These are phyloP conservation scores for Russula abietina DNA, from an alignment of 768 basidiomycete genomes.

Conservation along the genomic window DNA sequence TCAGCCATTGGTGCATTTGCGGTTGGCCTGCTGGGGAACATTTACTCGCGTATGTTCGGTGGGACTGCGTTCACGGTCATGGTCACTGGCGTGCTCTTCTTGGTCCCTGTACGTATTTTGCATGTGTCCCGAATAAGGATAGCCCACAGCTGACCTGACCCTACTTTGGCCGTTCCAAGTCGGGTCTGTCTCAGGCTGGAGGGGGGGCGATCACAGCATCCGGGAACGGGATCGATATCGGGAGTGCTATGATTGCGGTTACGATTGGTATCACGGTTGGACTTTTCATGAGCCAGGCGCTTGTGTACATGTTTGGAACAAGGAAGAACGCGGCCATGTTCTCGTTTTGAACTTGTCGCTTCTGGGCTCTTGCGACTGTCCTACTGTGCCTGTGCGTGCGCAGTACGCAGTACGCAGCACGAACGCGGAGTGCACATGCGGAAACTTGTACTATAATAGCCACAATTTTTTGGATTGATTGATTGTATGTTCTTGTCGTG, in stretches of 20 bases:
- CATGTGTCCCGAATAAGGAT: neutral
- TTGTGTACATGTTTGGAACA: constrained; percentile 81
- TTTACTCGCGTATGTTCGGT: constrained; percentile 75
- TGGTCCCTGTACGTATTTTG: constrained; percentile 62
- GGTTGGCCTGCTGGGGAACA: constrained; percentile 69
- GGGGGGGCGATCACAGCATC: constrained; percentile 72
- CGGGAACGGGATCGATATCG: constrained; percentile 77
- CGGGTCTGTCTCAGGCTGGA: constrained; percentile 71
- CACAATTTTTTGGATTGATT: neutral
- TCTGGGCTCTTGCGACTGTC: neutral
- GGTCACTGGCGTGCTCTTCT: constrained; percentile 83
- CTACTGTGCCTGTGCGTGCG: neutral
- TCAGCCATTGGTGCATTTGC: constrained; percentile 83
- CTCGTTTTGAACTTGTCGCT: constrained; percentile 62
- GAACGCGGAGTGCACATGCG: too few species aligned
- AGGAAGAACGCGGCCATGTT: constrained; percentile 82
- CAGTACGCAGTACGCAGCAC: too few species aligned
- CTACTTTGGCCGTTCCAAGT: constrained; percentile 37
- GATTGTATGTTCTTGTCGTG: too few species aligned
- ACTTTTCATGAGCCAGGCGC: constrained; percentile 78
- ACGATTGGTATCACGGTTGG: constrained; percentile 89
- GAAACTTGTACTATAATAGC: neutral
- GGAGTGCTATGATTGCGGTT: constrained; percentile 84
- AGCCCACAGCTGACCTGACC: constrained; percentile 4
- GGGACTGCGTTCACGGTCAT: constrained; percentile 88